Percentiles rank a stretch among this genome's conserved stretches.
Evolutionary conservation across 345 rosid genomes (phyloP).

Genomic region (Barbarea vulgaris): DNA sequence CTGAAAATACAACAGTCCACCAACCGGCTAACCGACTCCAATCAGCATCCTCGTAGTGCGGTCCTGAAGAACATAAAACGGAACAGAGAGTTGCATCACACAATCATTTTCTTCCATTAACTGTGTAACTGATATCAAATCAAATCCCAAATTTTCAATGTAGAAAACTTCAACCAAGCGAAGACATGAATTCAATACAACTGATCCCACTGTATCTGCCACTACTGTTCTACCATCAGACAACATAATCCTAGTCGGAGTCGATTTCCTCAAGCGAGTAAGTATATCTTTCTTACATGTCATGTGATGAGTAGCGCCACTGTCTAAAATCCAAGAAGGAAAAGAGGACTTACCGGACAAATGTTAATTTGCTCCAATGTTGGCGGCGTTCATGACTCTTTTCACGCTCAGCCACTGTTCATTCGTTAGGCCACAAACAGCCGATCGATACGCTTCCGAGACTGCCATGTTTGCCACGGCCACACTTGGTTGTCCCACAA

Average conservation of each 20-base stretch:
- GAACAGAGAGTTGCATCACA: too few species aligned
- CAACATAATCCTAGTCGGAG: background rate
- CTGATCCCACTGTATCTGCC: too few species aligned
- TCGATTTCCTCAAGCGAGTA: accelerated
- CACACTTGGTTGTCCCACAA: background rate
- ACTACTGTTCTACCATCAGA: too few species aligned
- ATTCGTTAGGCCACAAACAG: background rate
- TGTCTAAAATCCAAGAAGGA: background rate
- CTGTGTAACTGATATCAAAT: too few species aligned
- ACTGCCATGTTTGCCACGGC: background rate
- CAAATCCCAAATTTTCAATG: too few species aligned
- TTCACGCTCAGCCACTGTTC: background rate
- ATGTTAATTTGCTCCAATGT: background rate
- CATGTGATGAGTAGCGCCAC: background rate
- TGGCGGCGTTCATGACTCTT: background rate
- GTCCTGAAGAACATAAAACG: too few species aligned
- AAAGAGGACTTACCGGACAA: background rate
- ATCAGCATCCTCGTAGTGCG: too few species aligned
- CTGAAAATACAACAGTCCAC: too few species aligned
- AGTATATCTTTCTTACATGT: background rate
- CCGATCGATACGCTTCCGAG: background rate
- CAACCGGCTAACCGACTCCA: too few species aligned
- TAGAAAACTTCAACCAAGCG: too few species aligned
- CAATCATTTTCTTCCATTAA: too few species aligned
- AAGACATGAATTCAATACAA: too few species aligned